Evolutionary conservation across 1,139 yeast genomes (phyloP), one percentile per base, ranked within the genome.

Genomic region (Chernovozyma sophiae-reginae): DNA sequence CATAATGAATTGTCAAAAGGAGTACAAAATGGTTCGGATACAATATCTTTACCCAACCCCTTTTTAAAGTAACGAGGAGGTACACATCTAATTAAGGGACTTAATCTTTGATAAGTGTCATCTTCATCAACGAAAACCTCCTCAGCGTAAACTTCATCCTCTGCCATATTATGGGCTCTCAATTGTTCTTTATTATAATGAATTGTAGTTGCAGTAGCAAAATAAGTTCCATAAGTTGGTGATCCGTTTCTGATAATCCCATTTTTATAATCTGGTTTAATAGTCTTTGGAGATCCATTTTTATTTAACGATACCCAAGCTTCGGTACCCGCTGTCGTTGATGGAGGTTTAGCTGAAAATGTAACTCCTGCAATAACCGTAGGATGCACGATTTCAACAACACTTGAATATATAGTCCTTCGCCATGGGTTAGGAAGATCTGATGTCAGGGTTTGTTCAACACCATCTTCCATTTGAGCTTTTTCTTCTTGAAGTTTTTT

Each of bases 251-350:
- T 74, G 31, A 82, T 80, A 36, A 61, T 65, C 4, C 95, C 95
- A 43, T 81, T 78, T 51, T 86, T 86, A 49, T 79, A 50, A 47
- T 84, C 72, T 2, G 96, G 96, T 33, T 61, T 68, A 36, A 86
- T 77, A 0, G 95, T 86, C 56, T 81, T 80, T 37, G 96, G 94
- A n/a, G 72, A 58, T 7, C 96, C 96, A 42, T 81, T 77, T 44
- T 81, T 80, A 39, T 86, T 73, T 50, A 87, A 67, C 2, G 86
- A 74, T 34, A 87, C 68, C 96, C 96, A 87, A n/a, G 84, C 85
- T 44, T 79, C 78, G 42, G 85, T 70, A 12, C 86, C 86, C 44
- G 81, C 67, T 16, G 86, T 77, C 8, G 82, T 76, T 3, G 53
- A 56, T 0, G 86, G 77, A 1, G 95, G 95, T 50, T 79, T 77